Percentiles rank a stretch among this genome's conserved stretches.
These are phyloP conservation scores for Neltuma alba DNA, from an alignment of 306 rosid species.

Conservation along the genomic window DNA sequence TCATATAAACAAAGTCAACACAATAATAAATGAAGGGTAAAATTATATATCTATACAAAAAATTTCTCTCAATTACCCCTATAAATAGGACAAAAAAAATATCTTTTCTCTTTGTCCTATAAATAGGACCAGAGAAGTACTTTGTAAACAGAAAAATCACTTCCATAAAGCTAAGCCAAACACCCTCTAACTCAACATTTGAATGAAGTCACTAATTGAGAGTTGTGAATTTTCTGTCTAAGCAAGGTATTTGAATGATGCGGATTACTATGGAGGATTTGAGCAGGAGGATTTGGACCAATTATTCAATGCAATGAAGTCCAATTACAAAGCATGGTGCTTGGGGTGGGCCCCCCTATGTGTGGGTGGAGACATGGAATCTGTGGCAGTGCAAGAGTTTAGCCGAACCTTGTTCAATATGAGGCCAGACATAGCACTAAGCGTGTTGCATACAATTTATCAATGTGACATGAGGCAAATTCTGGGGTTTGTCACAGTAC, in stretches of 20 bases:
- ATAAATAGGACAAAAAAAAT: too few relatives aligned
- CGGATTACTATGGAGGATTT: neutral
- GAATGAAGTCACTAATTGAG: neutral
- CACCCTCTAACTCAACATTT: neutral
- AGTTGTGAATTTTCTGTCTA: neutral
- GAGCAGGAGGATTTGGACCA: neutral
- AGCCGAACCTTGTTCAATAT: neutral
- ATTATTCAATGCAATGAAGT: neutral
- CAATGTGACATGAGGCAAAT: neutral
- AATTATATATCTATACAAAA: too few relatives aligned
- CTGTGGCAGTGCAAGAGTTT: neutral
- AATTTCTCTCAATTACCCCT: too few relatives aligned
- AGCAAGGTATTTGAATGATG: slow-evolving; percentile 1
- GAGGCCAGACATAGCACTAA: neutral
- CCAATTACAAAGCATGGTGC: neutral
- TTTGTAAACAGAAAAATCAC: too few relatives aligned
- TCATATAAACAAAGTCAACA: too few relatives aligned
- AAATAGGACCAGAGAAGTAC: too few relatives aligned
- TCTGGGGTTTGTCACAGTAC: neutral
- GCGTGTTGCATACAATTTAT: neutral
- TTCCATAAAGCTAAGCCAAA: too few relatives aligned
- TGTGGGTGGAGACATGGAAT: neutral
- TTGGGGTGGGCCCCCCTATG: neutral
- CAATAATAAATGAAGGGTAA: too few relatives aligned
- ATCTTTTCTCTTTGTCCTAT: too few relatives aligned